Percentiles rank a stretch among this genome's conserved stretches.
phyloP scores from a whole-genome alignment of 495 filamentous ascomycete species.

The Annulohypoxylon stygium region DNA sequence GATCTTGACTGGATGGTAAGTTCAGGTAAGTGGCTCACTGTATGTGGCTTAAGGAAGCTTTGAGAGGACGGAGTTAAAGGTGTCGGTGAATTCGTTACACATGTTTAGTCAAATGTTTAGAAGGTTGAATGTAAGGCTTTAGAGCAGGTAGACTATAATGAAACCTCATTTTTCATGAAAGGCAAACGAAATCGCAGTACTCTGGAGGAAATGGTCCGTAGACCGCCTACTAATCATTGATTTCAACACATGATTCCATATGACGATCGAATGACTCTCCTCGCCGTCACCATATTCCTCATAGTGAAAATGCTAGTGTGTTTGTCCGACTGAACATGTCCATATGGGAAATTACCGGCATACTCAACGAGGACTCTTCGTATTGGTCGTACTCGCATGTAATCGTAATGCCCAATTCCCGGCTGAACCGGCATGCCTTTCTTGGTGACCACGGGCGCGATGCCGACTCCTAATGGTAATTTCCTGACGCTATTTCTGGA shows the following conservation, averaged over 20 bases:
- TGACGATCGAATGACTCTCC: neutral
- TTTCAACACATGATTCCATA: neutral
- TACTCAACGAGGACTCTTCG: neutral
- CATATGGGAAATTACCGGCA: neutral
- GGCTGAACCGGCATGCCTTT: neutral
- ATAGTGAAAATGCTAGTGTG: neutral
- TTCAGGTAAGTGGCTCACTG: neutral
- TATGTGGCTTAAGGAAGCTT: neutral
- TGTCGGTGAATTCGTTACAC: neutral
- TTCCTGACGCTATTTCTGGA: constrained; percentile 5
- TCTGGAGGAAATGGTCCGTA: neutral
- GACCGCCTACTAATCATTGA: neutral
- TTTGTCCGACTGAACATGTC: neutral
- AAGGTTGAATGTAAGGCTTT: neutral
- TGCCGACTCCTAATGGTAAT: neutral
- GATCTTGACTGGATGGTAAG: neutral
- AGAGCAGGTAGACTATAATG: neutral
- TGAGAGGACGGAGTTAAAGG: neutral
- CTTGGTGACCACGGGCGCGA: too few species aligned
- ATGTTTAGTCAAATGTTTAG: neutral
- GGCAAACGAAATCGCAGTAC: neutral
- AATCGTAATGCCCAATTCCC: neutral
- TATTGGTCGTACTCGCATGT: neutral
- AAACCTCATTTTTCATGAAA: neutral
- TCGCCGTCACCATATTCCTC: neutral